A percentile compares a stretch with the other conserved stretches of the same genome.
These are phyloP conservation scores for Symmetrospora coprosmae DNA, from an alignment of 768 basidiomycete species.

Conservation along the genomic window DNA sequence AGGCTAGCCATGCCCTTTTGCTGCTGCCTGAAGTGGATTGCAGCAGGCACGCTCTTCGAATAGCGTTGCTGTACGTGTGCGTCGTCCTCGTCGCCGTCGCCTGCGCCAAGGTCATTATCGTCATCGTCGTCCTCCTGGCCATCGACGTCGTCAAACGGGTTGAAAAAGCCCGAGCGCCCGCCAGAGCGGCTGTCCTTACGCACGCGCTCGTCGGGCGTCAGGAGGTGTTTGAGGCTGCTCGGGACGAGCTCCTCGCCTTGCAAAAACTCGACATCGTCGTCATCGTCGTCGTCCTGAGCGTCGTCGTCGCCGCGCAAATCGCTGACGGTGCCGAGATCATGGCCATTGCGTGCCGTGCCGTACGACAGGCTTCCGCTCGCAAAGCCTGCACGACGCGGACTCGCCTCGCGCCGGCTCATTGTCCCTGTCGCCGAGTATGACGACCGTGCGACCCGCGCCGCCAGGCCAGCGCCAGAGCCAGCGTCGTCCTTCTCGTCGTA, in stretches of 20 bases:
- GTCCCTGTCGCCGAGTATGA: no score
- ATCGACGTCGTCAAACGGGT: slow-evolving; percentile 19
- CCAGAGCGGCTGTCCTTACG: not conserved
- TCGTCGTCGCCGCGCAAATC: no score
- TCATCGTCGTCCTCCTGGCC: slow-evolving; percentile 6
- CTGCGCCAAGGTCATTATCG: not conserved
- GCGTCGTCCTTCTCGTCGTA: no score
- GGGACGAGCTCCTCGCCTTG: slow-evolving; percentile 18
- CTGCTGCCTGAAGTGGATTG: no score
- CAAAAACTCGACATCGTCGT: not conserved
- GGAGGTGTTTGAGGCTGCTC: slow-evolving; percentile 15
- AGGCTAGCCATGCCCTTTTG: no score
- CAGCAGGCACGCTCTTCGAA: slow-evolving; percentile 1
- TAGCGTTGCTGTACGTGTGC: not conserved
- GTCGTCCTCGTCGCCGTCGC: not conserved
- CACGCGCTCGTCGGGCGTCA: slow-evolving; percentile 10
- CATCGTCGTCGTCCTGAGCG: slow-evolving; percentile 2
- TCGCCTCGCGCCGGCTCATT: no score
- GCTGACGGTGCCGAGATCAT: no score
- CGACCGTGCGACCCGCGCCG: no score
- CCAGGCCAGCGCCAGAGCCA: no score
- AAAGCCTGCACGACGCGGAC: no score
- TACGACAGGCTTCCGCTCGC: no score
- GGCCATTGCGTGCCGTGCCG: no score
- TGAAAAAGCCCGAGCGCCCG: slow-evolving; percentile 11